phyloP scores from a whole-genome alignment of 164 flowering plant species.

The Stephania japonica region DNA sequence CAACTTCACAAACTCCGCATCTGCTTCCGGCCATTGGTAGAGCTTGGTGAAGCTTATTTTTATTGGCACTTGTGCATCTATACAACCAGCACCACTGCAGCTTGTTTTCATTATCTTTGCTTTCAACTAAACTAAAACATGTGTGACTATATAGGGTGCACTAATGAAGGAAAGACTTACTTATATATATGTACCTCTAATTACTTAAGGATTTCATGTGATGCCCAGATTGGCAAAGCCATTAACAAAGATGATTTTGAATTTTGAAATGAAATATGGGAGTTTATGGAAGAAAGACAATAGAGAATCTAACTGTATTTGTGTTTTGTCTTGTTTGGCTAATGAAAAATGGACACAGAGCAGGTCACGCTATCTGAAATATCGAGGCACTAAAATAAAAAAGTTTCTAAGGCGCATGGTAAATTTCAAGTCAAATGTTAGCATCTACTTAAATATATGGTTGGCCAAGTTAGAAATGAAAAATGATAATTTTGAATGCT shows the following conservation, averaged over 20 bases:
- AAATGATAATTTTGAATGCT: not conserved
- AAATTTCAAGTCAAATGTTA: not conserved
- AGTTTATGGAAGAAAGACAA: not conserved
- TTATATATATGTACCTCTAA: not conserved
- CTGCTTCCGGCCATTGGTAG: conserved; percentile 27
- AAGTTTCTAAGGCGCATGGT: not conserved
- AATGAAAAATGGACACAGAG: not conserved
- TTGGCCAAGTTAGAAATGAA: not conserved
- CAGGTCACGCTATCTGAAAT: conserved; percentile 3
- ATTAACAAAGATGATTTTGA: not conserved
- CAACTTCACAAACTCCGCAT: conserved; percentile 24
- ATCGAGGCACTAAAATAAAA: not conserved
- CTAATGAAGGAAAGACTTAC: too few species aligned
- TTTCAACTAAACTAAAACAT: not conserved
- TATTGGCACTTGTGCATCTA: conserved; percentile 16
- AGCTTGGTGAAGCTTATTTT: conserved; percentile 22
- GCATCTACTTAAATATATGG: not conserved
- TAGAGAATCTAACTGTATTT: not conserved
- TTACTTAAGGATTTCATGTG: too few species aligned
- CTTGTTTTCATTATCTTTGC: conserved; percentile 14
- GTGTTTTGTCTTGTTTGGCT: not conserved
- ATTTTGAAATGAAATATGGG: not conserved
- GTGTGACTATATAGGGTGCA: not conserved
- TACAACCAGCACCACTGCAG: conserved; percentile 17
- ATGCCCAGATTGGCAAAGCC: too few species aligned